Percentiles rank a stretch among this genome's conserved stretches.
Conservation (phyloP, 495 filamentous ascomycete species). For the Pyrenula massariospora region DNA sequence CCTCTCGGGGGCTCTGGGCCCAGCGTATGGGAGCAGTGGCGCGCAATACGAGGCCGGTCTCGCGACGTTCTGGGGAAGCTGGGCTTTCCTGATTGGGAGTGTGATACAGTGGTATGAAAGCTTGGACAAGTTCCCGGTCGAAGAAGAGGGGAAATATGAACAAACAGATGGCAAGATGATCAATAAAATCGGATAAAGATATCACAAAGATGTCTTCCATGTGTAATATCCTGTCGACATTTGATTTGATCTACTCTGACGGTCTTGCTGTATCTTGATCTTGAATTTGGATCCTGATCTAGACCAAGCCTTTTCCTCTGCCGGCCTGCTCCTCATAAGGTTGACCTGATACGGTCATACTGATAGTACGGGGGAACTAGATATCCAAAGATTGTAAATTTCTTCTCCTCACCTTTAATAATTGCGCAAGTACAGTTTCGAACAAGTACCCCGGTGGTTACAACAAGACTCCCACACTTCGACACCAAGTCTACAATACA, state of each 20-base stretch:
- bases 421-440: not conserved
- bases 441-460: not conserved
- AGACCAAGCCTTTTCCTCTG: not conserved
- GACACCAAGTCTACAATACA: not conserved
- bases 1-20: conserved; percentile 53
- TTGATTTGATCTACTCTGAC: too few relatives aligned
- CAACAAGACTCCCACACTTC: not conserved
- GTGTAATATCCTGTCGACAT: too few relatives aligned
- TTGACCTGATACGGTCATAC: not conserved
- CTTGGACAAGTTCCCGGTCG: conserved; percentile 48
- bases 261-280: not conserved
- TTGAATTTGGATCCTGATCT: not conserved
- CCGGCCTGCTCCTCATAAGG: not conserved
- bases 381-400: not conserved
- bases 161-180: too few relatives aligned
- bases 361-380: not conserved
- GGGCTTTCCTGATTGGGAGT: conserved; percentile 59
- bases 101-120: conserved; percentile 55
- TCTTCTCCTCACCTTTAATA: not conserved
- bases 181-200: too few relatives aligned
- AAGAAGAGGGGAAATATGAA: conserved; percentile 9
- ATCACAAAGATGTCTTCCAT: too few relatives aligned
- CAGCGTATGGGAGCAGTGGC: conserved; percentile 29
- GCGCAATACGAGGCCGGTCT: conserved; percentile 43
- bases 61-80: conserved; percentile 57